Percentiles rank a stretch among this genome's conserved stretches.
These are phyloP conservation scores for Straminergon stramineum DNA, from an alignment of 225 moss, liverwort and hornwort genomes.

Conservation along the genomic window DNA sequence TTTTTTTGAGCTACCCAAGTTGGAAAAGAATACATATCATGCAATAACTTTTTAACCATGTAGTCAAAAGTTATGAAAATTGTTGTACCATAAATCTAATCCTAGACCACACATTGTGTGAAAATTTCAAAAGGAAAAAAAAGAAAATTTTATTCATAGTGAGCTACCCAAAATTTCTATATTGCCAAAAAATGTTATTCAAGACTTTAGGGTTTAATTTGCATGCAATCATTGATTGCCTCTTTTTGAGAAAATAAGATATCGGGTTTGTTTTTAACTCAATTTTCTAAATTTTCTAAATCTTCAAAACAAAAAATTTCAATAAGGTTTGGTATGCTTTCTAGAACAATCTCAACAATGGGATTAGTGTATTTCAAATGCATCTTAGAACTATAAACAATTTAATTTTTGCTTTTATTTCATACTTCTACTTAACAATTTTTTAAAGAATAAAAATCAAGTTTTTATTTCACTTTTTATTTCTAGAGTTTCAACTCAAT, in stretches of 20 bases:
- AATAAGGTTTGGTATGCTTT: accelerated
- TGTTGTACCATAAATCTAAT: too few relatives aligned
- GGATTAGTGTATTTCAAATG: background rate
- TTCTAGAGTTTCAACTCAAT: background rate
- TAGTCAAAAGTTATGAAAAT: too few relatives aligned
- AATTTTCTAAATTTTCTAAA: background rate
- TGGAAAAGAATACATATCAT: too few relatives aligned
- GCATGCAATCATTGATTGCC: too few relatives aligned
- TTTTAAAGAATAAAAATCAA: background rate
- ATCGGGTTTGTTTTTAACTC: background rate
- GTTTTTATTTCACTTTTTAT: background rate
- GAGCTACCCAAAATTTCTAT: too few relatives aligned
- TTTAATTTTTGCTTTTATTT: background rate
- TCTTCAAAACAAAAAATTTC: background rate
- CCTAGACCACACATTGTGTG: too few relatives aligned
- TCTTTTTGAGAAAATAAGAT: background rate
- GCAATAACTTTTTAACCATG: too few relatives aligned
- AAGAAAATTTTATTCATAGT: too few relatives aligned
- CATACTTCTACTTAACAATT: background rate
- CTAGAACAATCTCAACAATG: background rate
- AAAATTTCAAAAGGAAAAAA: too few relatives aligned
- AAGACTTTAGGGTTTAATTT: too few relatives aligned
- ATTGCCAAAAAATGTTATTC: too few relatives aligned
- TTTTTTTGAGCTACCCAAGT: too few relatives aligned
- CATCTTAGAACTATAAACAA: accelerated